phyloP scores from a whole-genome alignment of 495 filamentous ascomycete species.

The Halenospora varia region DNA sequence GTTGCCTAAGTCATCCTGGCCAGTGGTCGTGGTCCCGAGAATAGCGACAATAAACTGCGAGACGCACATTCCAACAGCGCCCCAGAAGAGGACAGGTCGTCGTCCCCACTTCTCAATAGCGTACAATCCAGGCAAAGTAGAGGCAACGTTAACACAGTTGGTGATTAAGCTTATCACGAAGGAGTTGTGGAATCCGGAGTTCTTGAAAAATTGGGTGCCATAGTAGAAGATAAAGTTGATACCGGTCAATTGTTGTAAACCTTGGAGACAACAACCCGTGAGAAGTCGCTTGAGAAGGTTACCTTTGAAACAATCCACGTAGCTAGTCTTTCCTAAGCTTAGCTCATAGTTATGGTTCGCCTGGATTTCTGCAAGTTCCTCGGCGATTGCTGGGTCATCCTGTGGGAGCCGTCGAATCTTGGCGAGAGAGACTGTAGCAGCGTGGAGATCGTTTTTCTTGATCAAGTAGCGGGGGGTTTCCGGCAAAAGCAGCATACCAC shows the following conservation, averaged over 20 bases:
- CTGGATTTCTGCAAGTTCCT: constrained; percentile 72
- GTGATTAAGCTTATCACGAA: constrained; percentile 67
- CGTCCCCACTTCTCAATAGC: constrained; percentile 71
- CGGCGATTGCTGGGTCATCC: constrained; percentile 56
- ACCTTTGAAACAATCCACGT: constrained; percentile 63
- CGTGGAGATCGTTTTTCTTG: constrained; percentile 61
- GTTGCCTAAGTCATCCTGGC: constrained; percentile 34
- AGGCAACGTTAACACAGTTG: constrained; percentile 65
- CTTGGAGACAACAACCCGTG: constrained; percentile 74
- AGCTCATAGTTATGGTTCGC: constrained; percentile 74
- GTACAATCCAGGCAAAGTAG: constrained; percentile 67
- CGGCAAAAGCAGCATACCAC: constrained; percentile 73
- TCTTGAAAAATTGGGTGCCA: constrained; percentile 68
- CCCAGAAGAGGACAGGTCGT: constrained; percentile 64
- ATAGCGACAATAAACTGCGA: constrained; percentile 66
- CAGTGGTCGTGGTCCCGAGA: constrained; percentile 53
- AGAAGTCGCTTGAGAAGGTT: constrained; percentile 60
- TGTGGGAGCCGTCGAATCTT: constrained; percentile 61
- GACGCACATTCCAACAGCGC: constrained; percentile 66
- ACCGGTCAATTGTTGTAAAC: constrained; percentile 69
- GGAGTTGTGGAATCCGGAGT: constrained; percentile 59
- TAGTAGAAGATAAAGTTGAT: constrained; percentile 68
- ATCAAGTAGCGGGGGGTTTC: constrained; percentile 80
- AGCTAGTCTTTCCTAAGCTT: constrained; percentile 52
- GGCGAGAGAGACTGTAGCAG: constrained; percentile 61